These are phyloP conservation scores for Colletotrichum kahawae DNA, from an alignment of 2,329 filamentous ascomycete genomes.

Conservation along the genomic window DNA sequence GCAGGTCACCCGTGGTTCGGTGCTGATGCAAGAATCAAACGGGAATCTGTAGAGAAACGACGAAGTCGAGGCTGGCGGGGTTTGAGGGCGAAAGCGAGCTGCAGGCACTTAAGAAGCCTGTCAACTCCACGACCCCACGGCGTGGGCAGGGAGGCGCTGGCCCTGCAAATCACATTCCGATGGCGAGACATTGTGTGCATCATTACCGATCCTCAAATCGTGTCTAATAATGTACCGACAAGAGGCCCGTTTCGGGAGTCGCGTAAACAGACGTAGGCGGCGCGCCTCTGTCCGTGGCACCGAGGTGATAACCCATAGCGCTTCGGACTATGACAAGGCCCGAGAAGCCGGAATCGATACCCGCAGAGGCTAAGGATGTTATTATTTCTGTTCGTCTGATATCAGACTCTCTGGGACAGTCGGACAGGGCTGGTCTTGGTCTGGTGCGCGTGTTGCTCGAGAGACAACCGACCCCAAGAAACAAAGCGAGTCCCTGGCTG, in stretches of 20 bases:
- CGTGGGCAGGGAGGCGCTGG: not conserved
- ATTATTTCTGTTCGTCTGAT: not conserved
- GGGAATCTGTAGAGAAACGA: not conserved
- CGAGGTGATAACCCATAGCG: not conserved
- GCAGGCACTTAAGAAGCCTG: conserved; percentile 14
- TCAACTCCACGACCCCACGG: not conserved
- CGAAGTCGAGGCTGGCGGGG: not conserved
- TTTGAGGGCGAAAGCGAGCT: conserved; percentile 8
- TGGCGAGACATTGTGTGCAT: not conserved
- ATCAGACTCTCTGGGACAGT: not conserved
- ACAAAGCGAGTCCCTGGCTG: not conserved
- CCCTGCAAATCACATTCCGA: not conserved
- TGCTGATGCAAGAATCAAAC: not conserved
- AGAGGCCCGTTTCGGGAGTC: not conserved
- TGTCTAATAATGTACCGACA: not conserved
- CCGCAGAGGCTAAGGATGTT: not conserved
- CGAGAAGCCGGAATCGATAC: not conserved
- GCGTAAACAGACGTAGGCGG: not conserved
- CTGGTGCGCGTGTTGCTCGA: not conserved
- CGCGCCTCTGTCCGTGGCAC: not conserved
- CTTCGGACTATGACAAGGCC: not conserved
- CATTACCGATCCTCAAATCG: not conserved
- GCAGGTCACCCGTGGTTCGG: not conserved
- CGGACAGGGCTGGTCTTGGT: not conserved
- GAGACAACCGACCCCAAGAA: not conserved